phyloP scores from a whole-genome alignment of 306 rosid species.

The Corylus americana region DNA sequence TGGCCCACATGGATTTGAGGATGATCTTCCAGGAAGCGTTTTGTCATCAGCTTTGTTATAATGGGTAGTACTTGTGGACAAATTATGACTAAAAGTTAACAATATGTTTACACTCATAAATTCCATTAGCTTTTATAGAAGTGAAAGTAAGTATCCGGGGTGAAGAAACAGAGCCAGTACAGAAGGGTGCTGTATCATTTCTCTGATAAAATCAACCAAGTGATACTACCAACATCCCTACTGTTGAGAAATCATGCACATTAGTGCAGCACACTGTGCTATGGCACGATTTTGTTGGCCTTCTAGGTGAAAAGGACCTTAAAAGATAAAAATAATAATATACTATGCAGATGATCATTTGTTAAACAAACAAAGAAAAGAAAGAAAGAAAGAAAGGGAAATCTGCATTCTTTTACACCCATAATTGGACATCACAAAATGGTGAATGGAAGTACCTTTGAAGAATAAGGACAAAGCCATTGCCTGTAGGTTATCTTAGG shows the following conservation, averaged over 20 bases:
- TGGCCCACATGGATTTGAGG: conserved; percentile 5
- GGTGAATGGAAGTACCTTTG: background rate
- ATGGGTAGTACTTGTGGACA: background rate
- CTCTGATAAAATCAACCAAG: no score
- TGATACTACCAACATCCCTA: background rate
- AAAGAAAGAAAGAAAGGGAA: background rate
- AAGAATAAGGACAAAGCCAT: background rate
- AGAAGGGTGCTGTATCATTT: background rate
- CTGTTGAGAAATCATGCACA: conserved; percentile 1
- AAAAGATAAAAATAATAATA: background rate
- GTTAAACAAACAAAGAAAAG: background rate
- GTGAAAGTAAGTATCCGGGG: background rate
- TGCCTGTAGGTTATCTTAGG: background rate
- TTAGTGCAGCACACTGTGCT: conserved; percentile 14
- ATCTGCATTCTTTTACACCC: conserved; percentile 1
- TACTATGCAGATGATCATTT: background rate
- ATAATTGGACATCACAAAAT: conserved; percentile 15
- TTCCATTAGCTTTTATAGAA: background rate
- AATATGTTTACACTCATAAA: background rate
- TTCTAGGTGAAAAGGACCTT: background rate
- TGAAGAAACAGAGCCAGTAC: background rate
- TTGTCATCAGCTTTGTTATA: background rate
- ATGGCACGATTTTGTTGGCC: background rate
- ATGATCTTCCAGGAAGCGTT: conserved; percentile 5
- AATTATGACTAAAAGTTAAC: background rate